Evolutionary conservation across 768 basidiomycete genomes (phyloP).

Genomic region (Lentinula sp.): DNA sequence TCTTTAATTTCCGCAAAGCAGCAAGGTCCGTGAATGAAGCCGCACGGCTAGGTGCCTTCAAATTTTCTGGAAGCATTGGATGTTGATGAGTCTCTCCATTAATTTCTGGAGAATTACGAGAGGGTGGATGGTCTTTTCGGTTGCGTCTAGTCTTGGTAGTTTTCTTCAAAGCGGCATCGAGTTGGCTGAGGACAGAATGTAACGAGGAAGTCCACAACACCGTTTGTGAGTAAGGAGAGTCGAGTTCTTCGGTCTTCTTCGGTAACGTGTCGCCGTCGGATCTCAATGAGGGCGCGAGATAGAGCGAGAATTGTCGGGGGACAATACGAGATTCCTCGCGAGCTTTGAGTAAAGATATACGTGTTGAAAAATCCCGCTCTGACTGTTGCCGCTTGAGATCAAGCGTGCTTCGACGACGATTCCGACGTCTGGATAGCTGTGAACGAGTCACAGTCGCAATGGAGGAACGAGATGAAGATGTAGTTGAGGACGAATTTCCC

Average conservation of each 20-base stretch:
- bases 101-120: slow-evolving; percentile 5
- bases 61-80: slow-evolving; percentile 26
- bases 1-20: slow-evolving; percentile 22
- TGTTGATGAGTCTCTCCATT: slow-evolving; percentile 18
- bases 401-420: slow-evolving; percentile 40
- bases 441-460: slow-evolving; percentile 33
- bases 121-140: slow-evolving; percentile 13
- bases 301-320: slow-evolving; percentile 61
- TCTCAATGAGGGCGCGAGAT: slow-evolving; percentile 38
- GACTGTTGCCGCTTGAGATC: slow-evolving; percentile 48
- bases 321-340: slow-evolving; percentile 53
- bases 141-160: slow-evolving; percentile 23
- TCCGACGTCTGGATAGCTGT: slow-evolving; percentile 33
- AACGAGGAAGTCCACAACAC: slow-evolving; percentile 41
- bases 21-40: slow-evolving; percentile 23
- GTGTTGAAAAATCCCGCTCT: slow-evolving; percentile 55
- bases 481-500: slow-evolving; percentile 31
- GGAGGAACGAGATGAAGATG: slow-evolving; percentile 35
- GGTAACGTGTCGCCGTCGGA: slow-evolving; percentile 1
- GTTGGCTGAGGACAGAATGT: slow-evolving; percentile 37
- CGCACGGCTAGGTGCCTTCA: slow-evolving; percentile 19
- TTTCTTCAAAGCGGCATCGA: slow-evolving; percentile 42
- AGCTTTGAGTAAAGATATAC: slow-evolving; percentile 53
- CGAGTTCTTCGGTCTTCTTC: neutral
- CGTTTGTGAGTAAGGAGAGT: slow-evolving; percentile 14